Percentiles rank a stretch among this genome's conserved stretches.
Conservation (phyloP, 2,329 filamentous ascomycete species). For the Colletotrichum chlorophyti region DNA sequence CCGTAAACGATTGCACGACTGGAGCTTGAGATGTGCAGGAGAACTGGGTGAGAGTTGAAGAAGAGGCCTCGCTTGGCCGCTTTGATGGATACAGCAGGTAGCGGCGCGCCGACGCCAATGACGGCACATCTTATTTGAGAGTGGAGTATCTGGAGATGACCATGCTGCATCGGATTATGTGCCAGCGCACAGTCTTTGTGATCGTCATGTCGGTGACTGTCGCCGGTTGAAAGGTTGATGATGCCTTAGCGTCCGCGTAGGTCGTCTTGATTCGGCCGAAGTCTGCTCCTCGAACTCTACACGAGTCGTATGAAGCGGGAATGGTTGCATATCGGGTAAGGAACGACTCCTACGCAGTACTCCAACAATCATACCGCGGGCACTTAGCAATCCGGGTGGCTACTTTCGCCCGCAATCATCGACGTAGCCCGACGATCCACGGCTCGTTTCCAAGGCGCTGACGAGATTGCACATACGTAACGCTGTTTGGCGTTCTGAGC, state of each 20-base stretch:
- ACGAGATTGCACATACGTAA: slow-evolving; percentile 22
- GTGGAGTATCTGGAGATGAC: not conserved
- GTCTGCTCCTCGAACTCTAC: slow-evolving; percentile 17
- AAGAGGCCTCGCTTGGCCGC: not conserved
- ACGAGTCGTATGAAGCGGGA: slow-evolving; percentile 14
- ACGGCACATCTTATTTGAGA: not conserved
- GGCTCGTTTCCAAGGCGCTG: slow-evolving; percentile 12
- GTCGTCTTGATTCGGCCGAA: slow-evolving; percentile 17
- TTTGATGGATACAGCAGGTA: not conserved
- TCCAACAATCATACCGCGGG: slow-evolving; percentile 1
- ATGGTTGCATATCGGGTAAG: slow-evolving; percentile 15
- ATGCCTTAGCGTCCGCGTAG: not conserved
- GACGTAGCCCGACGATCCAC: not conserved
- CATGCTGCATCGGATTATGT: not conserved
- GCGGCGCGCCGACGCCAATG: not conserved
- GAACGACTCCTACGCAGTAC: not conserved
- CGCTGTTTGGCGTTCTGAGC: slow-evolving; percentile 5
- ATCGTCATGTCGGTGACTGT: slow-evolving; percentile 2
- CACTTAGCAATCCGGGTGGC: not conserved
- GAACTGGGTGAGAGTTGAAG: no score
- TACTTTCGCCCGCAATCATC: not conserved
- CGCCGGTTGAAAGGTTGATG: no score
- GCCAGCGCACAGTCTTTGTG: slow-evolving; percentile 3
- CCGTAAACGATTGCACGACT: no score
- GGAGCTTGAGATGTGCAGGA: no score